These are phyloP conservation scores for Hypoxylon lienhwacheense DNA, from an alignment of 495 filamentous ascomycete species.

Conservation along the genomic window DNA sequence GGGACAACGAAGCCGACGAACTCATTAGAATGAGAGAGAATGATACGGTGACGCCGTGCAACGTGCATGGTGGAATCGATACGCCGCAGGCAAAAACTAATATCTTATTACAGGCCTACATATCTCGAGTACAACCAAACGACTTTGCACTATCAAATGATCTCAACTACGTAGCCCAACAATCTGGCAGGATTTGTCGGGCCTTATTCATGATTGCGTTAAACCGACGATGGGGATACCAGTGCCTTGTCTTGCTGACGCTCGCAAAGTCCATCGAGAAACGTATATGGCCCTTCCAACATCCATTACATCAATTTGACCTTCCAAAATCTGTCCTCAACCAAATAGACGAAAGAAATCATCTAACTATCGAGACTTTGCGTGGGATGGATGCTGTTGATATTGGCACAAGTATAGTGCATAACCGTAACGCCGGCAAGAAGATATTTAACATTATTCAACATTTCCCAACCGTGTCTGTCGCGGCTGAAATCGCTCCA, in stretches of 20 bases:
- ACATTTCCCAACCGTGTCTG: constrained; percentile 86
- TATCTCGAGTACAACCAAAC: constrained; percentile 82
- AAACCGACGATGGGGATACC: constrained; percentile 90
- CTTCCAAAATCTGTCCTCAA: constrained; percentile 79
- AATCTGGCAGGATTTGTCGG: constrained; percentile 89
- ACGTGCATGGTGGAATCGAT: constrained; percentile 74
- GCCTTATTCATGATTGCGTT: constrained; percentile 97
- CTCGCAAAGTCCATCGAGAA: constrained; percentile 97
- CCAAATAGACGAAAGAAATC: constrained; percentile 76
- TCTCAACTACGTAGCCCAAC: constrained; percentile 91
- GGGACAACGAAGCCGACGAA: constrained; percentile 84
- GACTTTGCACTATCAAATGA: constrained; percentile 94
- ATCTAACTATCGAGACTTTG: constrained; percentile 76
- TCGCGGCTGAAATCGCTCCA: constrained; percentile 93
- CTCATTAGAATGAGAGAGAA: constrained; percentile 66
- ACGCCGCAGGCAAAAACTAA: constrained; percentile 90
- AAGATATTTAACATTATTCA: constrained; percentile 78
- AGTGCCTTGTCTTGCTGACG: constrained; percentile 85
- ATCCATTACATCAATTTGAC: constrained; percentile 94
- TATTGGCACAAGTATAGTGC: constrained; percentile 87
- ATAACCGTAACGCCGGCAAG: constrained; percentile 83
- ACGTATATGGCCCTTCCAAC: constrained; percentile 89
- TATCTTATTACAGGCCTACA: constrained; percentile 90
- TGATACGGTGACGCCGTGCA: constrained; percentile 66
- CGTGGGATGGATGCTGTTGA: constrained; percentile 90